These are phyloP conservation scores for Lasiosphaeris hirsuta DNA, from an alignment of 495 filamentous ascomycete species.

Conservation along the genomic window DNA sequence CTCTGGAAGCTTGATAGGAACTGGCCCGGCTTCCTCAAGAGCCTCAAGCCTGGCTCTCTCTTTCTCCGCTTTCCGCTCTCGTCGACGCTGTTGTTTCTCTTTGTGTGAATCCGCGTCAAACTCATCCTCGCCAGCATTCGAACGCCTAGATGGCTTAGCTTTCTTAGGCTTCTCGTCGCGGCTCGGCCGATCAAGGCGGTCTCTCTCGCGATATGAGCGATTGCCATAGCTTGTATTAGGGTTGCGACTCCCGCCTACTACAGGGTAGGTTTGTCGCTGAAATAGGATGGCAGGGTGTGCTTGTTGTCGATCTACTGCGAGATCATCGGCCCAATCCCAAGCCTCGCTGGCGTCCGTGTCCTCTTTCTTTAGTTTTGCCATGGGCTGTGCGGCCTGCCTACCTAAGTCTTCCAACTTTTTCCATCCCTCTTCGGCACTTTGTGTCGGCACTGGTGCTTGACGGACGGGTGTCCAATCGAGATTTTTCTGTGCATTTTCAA, in stretches of 20 bases:
- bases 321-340: slow-evolving; percentile 18
- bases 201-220: too few relatives aligned
- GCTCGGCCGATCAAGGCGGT: too few relatives aligned
- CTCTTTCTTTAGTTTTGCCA: not conserved
- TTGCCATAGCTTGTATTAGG: too few relatives aligned
- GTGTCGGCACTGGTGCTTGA: too few relatives aligned
- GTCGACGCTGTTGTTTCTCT: slow-evolving; percentile 36
- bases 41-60: slow-evolving; percentile 30
- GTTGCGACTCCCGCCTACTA: too few relatives aligned
- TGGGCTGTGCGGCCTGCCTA: too few relatives aligned
- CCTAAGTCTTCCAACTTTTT: not conserved
- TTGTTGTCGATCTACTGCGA: not conserved
- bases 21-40: slow-evolving; percentile 25
- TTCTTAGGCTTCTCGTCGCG: not conserved
- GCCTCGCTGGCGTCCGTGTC: not conserved
- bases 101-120: slow-evolving; percentile 32
- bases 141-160: not conserved
- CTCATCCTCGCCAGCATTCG: slow-evolving; percentile 29
- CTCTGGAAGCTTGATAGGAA: slow-evolving; percentile 72
- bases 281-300: too few relatives aligned
- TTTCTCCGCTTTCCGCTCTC: slow-evolving; percentile 34
- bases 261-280: too few relatives aligned
- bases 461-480: too few relatives aligned
- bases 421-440: not conserved
- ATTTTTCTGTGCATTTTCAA: too few relatives aligned